Evolutionary conservation across 768 basidiomycete species (phyloP).

Genomic region (Termitomyces sp.): DNA sequence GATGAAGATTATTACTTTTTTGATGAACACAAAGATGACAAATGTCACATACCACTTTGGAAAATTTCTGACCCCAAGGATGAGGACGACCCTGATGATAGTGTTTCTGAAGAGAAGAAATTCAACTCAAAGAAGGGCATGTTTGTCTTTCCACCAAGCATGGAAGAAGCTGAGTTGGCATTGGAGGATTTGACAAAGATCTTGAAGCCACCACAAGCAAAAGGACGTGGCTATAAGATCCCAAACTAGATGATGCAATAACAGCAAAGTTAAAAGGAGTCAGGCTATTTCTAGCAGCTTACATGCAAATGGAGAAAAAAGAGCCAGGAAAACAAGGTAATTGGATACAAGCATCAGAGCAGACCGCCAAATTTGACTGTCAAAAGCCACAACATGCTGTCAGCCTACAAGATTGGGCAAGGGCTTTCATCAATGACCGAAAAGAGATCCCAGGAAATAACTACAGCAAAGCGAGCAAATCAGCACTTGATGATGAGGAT

Average conservation of each 20-base stretch:
- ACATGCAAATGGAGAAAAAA: background rate
- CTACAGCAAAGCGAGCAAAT: background rate
- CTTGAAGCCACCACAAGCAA: background rate
- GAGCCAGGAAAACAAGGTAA: background rate
- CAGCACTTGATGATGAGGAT: constrained; percentile 9
- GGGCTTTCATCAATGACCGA: background rate
- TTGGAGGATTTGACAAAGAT: background rate
- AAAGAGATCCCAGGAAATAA: background rate
- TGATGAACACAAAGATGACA: background rate
- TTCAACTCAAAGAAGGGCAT: background rate
- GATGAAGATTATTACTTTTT: too few species aligned
- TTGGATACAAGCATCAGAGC: background rate
- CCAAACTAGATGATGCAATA: background rate
- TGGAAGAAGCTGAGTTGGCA: background rate
- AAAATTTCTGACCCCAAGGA: background rate
- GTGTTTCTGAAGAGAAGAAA: too few species aligned
- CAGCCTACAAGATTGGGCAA: background rate
- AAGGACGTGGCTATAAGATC: too few species aligned
- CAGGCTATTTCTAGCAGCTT: background rate
- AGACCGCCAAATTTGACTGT: background rate
- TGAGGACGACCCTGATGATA: background rate
- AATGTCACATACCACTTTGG: background rate
- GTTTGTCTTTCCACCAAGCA: background rate
- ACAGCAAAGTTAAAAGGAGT: background rate
- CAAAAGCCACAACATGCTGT: background rate